Base-by-base conservation (phyloP, 2,329 filamentous ascomycete species). In the Colletotrichum sp. region DNA sequence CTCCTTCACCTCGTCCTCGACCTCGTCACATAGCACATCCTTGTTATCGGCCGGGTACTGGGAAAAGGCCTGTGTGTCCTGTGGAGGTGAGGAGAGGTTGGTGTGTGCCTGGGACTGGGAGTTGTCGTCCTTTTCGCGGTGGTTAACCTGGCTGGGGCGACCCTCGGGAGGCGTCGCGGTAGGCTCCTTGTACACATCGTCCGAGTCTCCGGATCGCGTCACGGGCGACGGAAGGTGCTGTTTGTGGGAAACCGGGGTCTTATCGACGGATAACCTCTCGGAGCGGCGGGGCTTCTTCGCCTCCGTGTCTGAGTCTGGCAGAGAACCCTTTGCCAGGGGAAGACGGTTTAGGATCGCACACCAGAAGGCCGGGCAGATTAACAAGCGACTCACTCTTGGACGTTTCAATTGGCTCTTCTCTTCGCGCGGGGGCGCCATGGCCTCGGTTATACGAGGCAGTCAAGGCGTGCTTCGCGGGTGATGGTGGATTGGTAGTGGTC, bases 321-420 rank as follows among this genome's bases (percentile, higher is more conserved):
- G 88, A 57, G 93, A 95, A 80, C 88, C 90, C 94, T 96, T 85
- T 79, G 82, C 74, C 78, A 78, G 73, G 71, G 68, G 80, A 77
- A 73, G 44, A 78, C 73, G 76, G 57, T 76, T 74, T 77, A 77
- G 75, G 55, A 78, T 72, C 67, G 67, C 36, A 78, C 73, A 77
- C 72, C 67, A 77, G 75, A 71, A 71, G 66, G 59, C 66, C 55
- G 77, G 75, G 79, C 72, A 78, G 78, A 77, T 76, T 39, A 79
- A 76, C 26, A 68, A 71, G 75, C 80, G 77, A 84, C 91, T 83
- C 89, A 97, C 95, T 85, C 93, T 91, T 80, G 88, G 91, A 83
- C 95, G 93, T 89, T 98, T 98, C 87, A 97, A 92, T 87, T 95
- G 94, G 88, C 93, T 96, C 88, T 95, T 95, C 86, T 97, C 94